These are phyloP conservation scores for Colletotrichum gigasporum DNA, from an alignment of 2,329 filamentous ascomycete species.

Conservation along the genomic window DNA sequence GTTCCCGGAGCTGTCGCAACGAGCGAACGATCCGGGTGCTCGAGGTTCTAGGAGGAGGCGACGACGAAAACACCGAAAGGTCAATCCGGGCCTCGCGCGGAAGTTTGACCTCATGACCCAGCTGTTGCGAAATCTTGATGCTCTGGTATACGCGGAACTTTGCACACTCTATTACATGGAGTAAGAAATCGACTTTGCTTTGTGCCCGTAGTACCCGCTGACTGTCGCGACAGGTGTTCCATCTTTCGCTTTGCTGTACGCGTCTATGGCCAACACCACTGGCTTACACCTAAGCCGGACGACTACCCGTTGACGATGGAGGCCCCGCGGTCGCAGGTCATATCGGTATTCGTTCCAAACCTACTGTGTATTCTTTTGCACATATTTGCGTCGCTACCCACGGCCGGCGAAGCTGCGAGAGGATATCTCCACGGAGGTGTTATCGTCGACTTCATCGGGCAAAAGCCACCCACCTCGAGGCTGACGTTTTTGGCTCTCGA, in stretches of 20 bases:
- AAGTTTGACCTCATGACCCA: constrained; percentile 70
- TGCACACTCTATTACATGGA: constrained; percentile 77
- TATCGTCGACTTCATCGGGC: constrained; percentile 74
- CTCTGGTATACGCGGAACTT: constrained; percentile 71
- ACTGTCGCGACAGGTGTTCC: constrained; percentile 62
- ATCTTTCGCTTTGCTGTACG: constrained; percentile 70
- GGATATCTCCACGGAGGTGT: constrained; percentile 75
- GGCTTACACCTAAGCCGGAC: constrained; percentile 70
- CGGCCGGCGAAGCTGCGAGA: constrained; percentile 67
- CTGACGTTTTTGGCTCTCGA: constrained; percentile 66
- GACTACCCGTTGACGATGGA: constrained; percentile 64
- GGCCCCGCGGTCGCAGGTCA: constrained; percentile 65
- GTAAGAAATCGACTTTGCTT: constrained; percentile 50
- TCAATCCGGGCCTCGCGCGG: constrained; percentile 57
- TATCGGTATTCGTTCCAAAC: constrained; percentile 67
- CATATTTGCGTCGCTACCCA: constrained; percentile 61
- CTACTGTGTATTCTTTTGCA: constrained; percentile 69
- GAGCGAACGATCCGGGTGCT: constrained; percentile 17
- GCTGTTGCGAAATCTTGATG: constrained; percentile 69
- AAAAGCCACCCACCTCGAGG: constrained; percentile 68
- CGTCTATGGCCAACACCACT: constrained; percentile 67
- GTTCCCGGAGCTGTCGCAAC: constrained; percentile 8
- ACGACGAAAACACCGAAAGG: constrained; percentile 47
- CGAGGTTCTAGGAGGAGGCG: constrained; percentile 41
- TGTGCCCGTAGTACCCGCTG: constrained; percentile 18